Conservation (phyloP, 768 basidiomycete genomes). For the Boletellus sp. region DNA sequence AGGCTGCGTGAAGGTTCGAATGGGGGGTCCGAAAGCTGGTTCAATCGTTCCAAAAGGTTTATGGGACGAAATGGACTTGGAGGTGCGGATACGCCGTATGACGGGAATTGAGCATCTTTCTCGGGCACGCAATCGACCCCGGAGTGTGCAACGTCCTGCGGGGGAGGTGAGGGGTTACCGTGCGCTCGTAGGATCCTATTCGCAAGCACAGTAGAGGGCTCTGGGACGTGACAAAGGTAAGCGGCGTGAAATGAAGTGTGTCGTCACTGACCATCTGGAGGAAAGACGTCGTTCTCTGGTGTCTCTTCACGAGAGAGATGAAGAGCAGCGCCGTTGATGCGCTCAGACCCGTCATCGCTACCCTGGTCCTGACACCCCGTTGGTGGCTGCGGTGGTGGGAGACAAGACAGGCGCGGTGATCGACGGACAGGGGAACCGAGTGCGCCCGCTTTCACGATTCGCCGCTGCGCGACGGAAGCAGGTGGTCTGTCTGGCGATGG, state of each 20-base stretch:
- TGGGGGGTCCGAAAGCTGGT: constrained; percentile 11
- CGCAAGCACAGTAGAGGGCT: constrained; percentile 67
- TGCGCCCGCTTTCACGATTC: constrained; percentile 24
- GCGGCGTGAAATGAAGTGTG: constrained; percentile 1
- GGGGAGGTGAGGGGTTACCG: constrained; percentile 74
- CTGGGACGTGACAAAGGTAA: constrained; percentile 31
- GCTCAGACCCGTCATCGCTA: constrained; percentile 32
- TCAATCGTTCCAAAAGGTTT: constrained; percentile 29
- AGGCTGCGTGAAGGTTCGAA: not conserved
- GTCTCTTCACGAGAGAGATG: constrained; percentile 41
- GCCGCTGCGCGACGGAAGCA: constrained; percentile 31
- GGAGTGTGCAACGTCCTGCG: constrained; percentile 24
- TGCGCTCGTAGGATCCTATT: constrained; percentile 63
- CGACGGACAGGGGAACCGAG: constrained; percentile 40
- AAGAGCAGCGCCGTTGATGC: constrained; percentile 21
- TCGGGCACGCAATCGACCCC: constrained; percentile 14
- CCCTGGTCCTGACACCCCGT: constrained; percentile 11
- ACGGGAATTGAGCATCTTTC: constrained; percentile 17
- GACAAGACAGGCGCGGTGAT: constrained; percentile 49
- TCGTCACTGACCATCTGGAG: constrained; percentile 42
- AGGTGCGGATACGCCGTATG: constrained; percentile 15
- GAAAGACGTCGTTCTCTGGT: constrained; percentile 43
- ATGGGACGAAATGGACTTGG: constrained; percentile 32
- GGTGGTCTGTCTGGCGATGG: constrained; percentile 53
- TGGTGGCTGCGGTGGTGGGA: constrained; percentile 29